Conservation (phyloP, 2,329 filamentous ascomycete species). For the Elsinoe australis region DNA sequence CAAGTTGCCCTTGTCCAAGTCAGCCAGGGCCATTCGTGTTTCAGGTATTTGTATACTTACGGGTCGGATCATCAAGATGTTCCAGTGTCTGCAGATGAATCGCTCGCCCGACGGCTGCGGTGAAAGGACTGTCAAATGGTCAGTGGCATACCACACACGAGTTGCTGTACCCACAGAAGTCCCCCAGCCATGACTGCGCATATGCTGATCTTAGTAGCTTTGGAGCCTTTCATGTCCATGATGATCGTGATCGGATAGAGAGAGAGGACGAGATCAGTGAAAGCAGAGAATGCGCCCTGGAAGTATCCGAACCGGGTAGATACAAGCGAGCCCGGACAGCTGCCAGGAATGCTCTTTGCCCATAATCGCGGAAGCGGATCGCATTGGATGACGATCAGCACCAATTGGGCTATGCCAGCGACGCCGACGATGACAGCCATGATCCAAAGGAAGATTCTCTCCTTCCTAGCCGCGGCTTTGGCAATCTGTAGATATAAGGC, state of each 20-base stretch:
- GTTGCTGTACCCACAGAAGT: neutral
- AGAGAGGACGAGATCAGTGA: slow-evolving; percentile 10
- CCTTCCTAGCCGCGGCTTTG: neutral
- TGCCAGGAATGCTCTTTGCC: neutral
- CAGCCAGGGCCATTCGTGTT: neutral
- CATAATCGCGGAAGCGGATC: neutral
- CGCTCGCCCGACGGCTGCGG: neutral
- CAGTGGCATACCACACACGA: neutral
- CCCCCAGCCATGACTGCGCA: slow-evolving; percentile 14
- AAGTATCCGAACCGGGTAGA: slow-evolving; percentile 13
- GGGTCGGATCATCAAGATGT: neutral
- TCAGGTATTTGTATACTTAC: neutral
- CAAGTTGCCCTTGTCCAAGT: neutral
- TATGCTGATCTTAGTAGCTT: slow-evolving; percentile 10
- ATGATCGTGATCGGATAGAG: slow-evolving; percentile 14
- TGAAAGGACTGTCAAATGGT: neutral
- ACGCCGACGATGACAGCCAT: slow-evolving; percentile 2
- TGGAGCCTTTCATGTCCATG: neutral
- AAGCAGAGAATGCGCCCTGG: slow-evolving; percentile 12
- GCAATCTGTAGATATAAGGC: slow-evolving; percentile 7
- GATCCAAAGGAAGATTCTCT: slow-evolving; percentile 6
- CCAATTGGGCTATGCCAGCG: neutral
- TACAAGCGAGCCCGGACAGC: neutral
- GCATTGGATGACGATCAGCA: neutral
- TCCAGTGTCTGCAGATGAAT: slow-evolving; percentile 1